Percentiles rank a stretch among this genome's conserved stretches.
These are phyloP conservation scores for Ophiognomonia clavigignenti-juglandacearum DNA, from an alignment of 2,329 filamentous ascomycete species.

Conservation along the genomic window DNA sequence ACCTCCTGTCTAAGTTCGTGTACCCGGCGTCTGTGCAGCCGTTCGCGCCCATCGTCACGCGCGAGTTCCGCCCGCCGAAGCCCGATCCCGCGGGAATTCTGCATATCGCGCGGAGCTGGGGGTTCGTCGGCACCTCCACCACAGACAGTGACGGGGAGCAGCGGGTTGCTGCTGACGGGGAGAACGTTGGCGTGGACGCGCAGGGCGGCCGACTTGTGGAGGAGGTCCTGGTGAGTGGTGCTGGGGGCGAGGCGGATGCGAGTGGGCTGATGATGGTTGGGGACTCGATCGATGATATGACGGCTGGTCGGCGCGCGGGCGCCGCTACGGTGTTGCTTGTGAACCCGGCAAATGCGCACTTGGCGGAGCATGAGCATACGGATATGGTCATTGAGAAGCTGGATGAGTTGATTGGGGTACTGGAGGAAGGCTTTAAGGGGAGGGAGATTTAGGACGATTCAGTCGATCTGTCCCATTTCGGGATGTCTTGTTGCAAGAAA, in stretches of 20 bases:
- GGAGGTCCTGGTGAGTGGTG: slow-evolving; percentile 20
- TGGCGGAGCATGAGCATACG: slow-evolving; percentile 69
- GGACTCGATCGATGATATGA: slow-evolving; percentile 89
- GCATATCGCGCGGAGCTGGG: slow-evolving; percentile 78
- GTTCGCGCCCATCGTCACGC: slow-evolving; percentile 77
- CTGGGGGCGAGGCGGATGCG: slow-evolving; percentile 32
- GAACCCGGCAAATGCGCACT: slow-evolving; percentile 71
- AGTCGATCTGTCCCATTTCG: too few species aligned
- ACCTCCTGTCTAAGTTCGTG: slow-evolving; percentile 73
- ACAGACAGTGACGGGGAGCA: slow-evolving; percentile 7
- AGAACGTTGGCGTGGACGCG: slow-evolving; percentile 3
- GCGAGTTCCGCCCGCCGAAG: slow-evolving; percentile 79
- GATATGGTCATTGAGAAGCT: slow-evolving; percentile 67
- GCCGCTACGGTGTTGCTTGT: slow-evolving; percentile 85
- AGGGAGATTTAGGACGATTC: slow-evolving; percentile 21
- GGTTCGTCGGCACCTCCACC: too few species aligned
- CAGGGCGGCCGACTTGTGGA: slow-evolving; percentile 18
- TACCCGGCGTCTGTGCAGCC: slow-evolving; percentile 39
- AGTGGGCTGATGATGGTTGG: slow-evolving; percentile 61
- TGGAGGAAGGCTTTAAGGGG: slow-evolving; percentile 71
- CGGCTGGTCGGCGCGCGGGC: slow-evolving; percentile 75
- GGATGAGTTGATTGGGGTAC: slow-evolving; percentile 70
- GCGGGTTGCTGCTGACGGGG: background rate
- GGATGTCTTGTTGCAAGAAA: too few species aligned
- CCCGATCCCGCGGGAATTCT: slow-evolving; percentile 83